Evolutionary conservation across 1,284 basidiomycete species (phyloP).

Genomic region (Hypsizygus ulmarius): DNA sequence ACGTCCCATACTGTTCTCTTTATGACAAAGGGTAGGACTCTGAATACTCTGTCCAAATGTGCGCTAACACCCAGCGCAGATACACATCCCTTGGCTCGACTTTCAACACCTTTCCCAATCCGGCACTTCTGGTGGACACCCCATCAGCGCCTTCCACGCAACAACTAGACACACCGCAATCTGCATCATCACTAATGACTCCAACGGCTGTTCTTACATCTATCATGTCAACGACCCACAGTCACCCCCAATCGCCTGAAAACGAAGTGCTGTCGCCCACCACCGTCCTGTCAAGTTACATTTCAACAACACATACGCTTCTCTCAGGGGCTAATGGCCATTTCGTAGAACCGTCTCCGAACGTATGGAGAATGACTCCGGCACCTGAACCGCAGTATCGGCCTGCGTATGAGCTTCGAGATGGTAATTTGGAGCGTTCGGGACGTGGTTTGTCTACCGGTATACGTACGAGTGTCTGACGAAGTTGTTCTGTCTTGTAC

Average conservation of each 20-base stretch:
- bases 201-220: slow-evolving; percentile 24
- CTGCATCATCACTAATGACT: slow-evolving; percentile 20
- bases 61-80: slow-evolving; percentile 41
- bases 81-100: slow-evolving; percentile 97
- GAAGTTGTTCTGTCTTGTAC: neutral
- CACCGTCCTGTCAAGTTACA: slow-evolving; percentile 24
- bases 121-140: slow-evolving; percentile 57
- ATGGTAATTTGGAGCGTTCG: slow-evolving; percentile 75
- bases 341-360: slow-evolving; percentile 7
- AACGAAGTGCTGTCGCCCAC: slow-evolving; percentile 26
- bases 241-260: slow-evolving; percentile 14
- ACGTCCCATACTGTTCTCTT: slow-evolving; percentile 82
- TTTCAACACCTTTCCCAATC: slow-evolving; percentile 92
- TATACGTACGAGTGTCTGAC: neutral
- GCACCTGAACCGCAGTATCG: slow-evolving; percentile 42
- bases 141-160: slow-evolving; percentile 15
- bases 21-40: slow-evolving; percentile 85
- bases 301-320: slow-evolving; percentile 25
- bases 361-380: slow-evolving; percentile 16
- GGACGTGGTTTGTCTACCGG: slow-evolving; percentile 41
- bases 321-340: slow-evolving; percentile 16
- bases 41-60: too few species aligned
- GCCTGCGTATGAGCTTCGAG: slow-evolving; percentile 79
- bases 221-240: slow-evolving; percentile 26
- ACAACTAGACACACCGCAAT: slow-evolving; percentile 4